Base-by-base conservation (phyloP, 2,329 filamentous ascomycete species). In the Aureobasidium lini region DNA sequence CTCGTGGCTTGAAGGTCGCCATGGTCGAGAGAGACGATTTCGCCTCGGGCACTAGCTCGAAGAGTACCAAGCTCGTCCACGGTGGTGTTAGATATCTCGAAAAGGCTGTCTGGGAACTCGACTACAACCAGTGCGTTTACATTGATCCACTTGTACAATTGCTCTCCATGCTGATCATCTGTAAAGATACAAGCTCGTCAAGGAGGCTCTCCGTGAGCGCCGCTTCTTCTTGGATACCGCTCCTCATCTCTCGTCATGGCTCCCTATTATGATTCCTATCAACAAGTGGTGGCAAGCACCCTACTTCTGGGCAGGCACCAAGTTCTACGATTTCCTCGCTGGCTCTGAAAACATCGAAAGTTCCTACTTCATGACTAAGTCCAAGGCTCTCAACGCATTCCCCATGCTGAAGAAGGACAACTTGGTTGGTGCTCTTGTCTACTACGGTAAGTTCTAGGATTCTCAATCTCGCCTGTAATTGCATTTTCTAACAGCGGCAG, bases 341-440 rank as follows among this genome's bases (percentile, higher is more conserved):
- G 90, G 90, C 13, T 87, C 86, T 42, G 90, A 95, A 72, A 90
- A 90, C 59, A 92, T 95, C 68, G 90, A 95, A 73, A 90, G 84
- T 67, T 93, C 89, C 6, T 95, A 95, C 75, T 95, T 95, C 71
- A 76, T 95, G 69, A 92, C 89, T 28, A 87, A 86, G 73, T 92
- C 87, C 72, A 93, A 93, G 75, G 89, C 90, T 8, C 78, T 95
- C 63, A 89, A 93, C 71, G 88, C 88, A 2, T 95, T 95, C 70
- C 90, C 90, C 7, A 94, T 95, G 90, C 75, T 95, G 64, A 92
- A 90, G 76, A 87, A 84, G 69, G 85, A 88, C 43, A 84, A 87
- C 64, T 77, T 95, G 13, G 82, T 91, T 46, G 90, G 90, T 62
- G 89, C 90, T 60, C 76, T 95, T 68, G 90, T 95, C 28, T 95